Percentiles rank a stretch among this genome's conserved stretches.
phyloP scores from a whole-genome alignment of 2,329 filamentous ascomycete species.

The Xylaria sp. region DNA sequence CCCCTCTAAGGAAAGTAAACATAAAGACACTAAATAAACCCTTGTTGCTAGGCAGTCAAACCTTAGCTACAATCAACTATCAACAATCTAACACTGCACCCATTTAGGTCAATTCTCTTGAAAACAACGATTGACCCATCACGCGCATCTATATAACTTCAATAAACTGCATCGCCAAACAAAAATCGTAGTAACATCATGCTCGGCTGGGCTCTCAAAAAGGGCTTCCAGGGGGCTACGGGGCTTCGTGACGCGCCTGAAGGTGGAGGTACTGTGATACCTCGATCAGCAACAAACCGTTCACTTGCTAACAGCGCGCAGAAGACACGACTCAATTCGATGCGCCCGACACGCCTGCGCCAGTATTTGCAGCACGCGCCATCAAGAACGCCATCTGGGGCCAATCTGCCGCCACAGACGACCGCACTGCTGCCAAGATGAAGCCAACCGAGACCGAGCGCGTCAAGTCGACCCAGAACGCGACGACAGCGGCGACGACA shows the following conservation, averaged over 20 bases:
- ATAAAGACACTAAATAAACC: slow-evolving; percentile 3
- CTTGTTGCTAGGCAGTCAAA: slow-evolving; percentile 25
- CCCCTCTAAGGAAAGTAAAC: slow-evolving; percentile 35
- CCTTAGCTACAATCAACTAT: neutral
- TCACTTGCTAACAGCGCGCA: slow-evolving; percentile 40
- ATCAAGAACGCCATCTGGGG: slow-evolving; percentile 73
- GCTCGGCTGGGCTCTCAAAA: slow-evolving; percentile 70
- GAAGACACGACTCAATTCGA: slow-evolving; percentile 64
- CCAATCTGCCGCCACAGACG: slow-evolving; percentile 56
- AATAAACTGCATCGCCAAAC: neutral
- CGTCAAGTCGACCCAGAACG: slow-evolving; percentile 44
- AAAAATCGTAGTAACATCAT: slow-evolving; percentile 52
- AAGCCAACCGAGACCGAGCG: slow-evolving; percentile 52
- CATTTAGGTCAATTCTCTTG: neutral
- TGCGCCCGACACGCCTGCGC: slow-evolving; percentile 72
- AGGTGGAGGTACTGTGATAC: slow-evolving; percentile 41
- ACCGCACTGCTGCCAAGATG: slow-evolving; percentile 51
- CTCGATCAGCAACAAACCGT: slow-evolving; percentile 15
- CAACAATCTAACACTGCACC: neutral
- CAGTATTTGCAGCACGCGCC: slow-evolving; percentile 73
- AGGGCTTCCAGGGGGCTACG: slow-evolving; percentile 55
- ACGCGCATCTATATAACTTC: neutral
- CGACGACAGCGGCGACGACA: slow-evolving; percentile 12
- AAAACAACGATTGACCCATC: slow-evolving; percentile 13
- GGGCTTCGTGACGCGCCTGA: slow-evolving; percentile 50